Conservation (phyloP, 179 eudicot species). For the Heliamphora pulchella region DNA sequence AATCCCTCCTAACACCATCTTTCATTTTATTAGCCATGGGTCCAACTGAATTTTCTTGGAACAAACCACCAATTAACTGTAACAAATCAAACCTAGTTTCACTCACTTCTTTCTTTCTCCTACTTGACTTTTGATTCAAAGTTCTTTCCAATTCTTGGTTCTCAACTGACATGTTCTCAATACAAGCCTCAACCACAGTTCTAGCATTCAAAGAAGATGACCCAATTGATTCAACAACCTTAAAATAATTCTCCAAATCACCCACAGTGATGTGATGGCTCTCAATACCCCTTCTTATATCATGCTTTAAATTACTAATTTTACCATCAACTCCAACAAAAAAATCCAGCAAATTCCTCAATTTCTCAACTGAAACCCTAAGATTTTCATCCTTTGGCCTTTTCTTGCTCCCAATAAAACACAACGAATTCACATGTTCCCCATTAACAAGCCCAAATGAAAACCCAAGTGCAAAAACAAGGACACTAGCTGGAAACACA, state of each 20-base stretch:
- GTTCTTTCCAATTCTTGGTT: constrained; percentile 35
- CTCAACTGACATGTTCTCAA: constrained; percentile 26
- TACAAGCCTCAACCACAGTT: constrained; percentile 42
- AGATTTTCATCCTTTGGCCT: constrained; percentile 34
- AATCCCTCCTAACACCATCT: constrained; percentile 32
- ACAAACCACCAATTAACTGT: constrained; percentile 30
- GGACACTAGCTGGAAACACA: constrained; percentile 66
- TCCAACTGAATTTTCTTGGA: constrained; percentile 25
- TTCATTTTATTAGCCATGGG: constrained; percentile 33
- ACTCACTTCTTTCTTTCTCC: constrained; percentile 37
- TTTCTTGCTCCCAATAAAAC: constrained; percentile 33
- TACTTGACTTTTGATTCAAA: constrained; percentile 25
- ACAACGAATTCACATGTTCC: constrained; percentile 27
- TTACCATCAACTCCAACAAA: constrained; percentile 46
- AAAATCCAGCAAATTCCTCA: constrained; percentile 36
- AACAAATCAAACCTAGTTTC: constrained; percentile 39
- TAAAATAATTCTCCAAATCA: constrained; percentile 58
- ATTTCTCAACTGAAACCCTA: constrained; percentile 36
- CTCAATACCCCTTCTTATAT: constrained; percentile 40
- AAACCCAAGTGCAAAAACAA: constrained; percentile 74
- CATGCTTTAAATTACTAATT: constrained; percentile 42
- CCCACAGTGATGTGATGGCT: constrained; percentile 40
- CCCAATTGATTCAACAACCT: constrained; percentile 42
- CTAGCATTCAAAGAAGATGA: constrained; percentile 35
- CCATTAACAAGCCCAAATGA: constrained; percentile 68